These are phyloP conservation scores for Cercospora sojina DNA, from an alignment of 2,329 filamentous ascomycete species.

Conservation along the genomic window DNA sequence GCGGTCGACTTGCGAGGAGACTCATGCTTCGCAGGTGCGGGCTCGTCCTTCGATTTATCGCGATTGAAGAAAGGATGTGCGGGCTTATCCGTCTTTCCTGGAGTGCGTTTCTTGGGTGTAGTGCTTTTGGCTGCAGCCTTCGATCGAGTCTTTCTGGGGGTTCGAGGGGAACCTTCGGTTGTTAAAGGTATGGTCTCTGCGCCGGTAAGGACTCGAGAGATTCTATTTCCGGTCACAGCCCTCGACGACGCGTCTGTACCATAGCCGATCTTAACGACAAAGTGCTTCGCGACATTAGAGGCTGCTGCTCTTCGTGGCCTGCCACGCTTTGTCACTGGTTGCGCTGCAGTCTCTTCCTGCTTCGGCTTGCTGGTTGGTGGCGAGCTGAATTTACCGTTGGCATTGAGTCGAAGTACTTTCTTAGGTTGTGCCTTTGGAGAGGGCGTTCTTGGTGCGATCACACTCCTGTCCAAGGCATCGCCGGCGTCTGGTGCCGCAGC, in stretches of 20 bases:
- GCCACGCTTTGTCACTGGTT: conserved; percentile 32
- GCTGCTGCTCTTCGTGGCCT: conserved; percentile 33
- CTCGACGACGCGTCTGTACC: conserved; percentile 50
- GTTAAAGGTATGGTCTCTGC: conserved; percentile 24
- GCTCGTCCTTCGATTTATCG: conserved; percentile 45
- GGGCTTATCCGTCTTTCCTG: conserved; percentile 33
- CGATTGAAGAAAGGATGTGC: conserved; percentile 70
- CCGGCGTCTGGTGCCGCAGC: conserved; percentile 1
- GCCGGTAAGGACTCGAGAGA: conserved; percentile 61
- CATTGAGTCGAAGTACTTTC: conserved; percentile 44
- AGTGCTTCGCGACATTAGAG: conserved; percentile 14
- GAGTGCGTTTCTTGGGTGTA: conserved; percentile 27
- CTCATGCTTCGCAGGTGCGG: conserved; percentile 31
- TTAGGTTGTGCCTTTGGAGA: conserved; percentile 33
- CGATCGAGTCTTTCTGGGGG: conserved; percentile 8
- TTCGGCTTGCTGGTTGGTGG: conserved; percentile 40
- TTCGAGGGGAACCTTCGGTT: neutral
- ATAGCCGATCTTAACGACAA: conserved; percentile 50
- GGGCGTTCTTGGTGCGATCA: conserved; percentile 5
- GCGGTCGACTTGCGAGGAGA: conserved; percentile 41
- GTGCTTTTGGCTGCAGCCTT: conserved; percentile 12
- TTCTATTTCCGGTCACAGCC: conserved; percentile 56
- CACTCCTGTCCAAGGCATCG: neutral
- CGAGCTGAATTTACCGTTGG: conserved; percentile 48
- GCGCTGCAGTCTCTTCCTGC: conserved; percentile 20